These are phyloP conservation scores for Jacaranda copaia DNA, from an alignment of 257 asterid species.

Conservation along the genomic window DNA sequence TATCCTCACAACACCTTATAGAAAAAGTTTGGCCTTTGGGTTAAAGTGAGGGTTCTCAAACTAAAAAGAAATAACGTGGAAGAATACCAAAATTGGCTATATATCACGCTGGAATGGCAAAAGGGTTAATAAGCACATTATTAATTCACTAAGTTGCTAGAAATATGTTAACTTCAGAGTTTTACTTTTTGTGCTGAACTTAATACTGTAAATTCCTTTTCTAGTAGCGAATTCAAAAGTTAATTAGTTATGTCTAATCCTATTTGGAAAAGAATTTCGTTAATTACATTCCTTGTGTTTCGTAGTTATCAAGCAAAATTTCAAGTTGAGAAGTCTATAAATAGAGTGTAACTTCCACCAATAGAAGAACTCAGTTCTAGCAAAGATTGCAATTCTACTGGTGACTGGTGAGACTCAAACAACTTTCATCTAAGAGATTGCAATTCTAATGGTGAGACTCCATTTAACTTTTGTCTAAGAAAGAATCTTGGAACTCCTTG, in stretches of 20 bases:
- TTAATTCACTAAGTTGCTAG: background rate
- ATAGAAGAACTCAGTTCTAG: conserved; percentile 3
- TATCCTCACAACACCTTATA: background rate
- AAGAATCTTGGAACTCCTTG: background rate
- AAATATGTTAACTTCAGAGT: background rate
- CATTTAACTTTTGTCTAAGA: background rate
- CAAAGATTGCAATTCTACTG: background rate
- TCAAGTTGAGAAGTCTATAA: conserved; percentile 11
- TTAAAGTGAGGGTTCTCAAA: background rate
- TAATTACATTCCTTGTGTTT: background rate
- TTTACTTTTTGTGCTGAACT: background rate
- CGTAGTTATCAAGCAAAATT: background rate
- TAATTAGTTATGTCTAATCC: conserved; percentile 1
- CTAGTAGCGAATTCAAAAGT: background rate
- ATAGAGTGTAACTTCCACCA: background rate
- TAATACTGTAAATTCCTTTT: background rate
- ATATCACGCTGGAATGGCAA: background rate
- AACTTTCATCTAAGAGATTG: background rate
- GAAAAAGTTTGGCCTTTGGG: background rate
- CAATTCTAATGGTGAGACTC: background rate
- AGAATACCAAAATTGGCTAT: background rate
- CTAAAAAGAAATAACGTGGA: background rate
- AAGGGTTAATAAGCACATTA: too few species aligned
- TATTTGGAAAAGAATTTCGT: background rate
- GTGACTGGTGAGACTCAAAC: background rate